Base-by-base conservation (phyloP, 2,329 filamentous ascomycete genomes). In the Trichoderma koningii region DNA sequence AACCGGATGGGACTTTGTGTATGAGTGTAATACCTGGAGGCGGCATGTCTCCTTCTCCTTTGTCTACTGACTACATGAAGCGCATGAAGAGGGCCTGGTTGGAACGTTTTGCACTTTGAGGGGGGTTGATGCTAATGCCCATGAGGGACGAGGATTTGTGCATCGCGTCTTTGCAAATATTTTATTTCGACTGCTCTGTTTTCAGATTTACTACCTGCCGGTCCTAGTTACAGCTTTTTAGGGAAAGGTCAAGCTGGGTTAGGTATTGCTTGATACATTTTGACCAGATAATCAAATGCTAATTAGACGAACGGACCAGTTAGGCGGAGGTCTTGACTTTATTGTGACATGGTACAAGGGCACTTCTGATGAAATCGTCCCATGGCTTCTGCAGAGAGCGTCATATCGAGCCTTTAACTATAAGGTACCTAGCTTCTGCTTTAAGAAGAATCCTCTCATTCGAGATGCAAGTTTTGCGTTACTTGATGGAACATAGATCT, bases 21-120 rank as follows among this genome's bases (percentile, higher is more conserved):
- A 57, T 48, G 65, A 21, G 56, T 66, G 52, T 63, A 63, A 63
- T 63, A 63, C 26, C 48, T 50, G 38, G 65, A 63, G 44, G 60
- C 21, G 41, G 51, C 63, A 47, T 53, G 60, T 47, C 52, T 51
- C 56, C 19, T 61, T 52, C 23, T 30, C n/a, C 21, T 53, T 52
- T 47, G 23, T 21, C 28, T 7, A 14, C 26, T 38, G 42, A 53
- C 50, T 56, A 50, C 50, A 55, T 61, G n/a, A 26, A 52, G 57
- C 65, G 65, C 45, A 66, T n/a, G 19, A 48, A 60, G 57, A 66
- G 28, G 50, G 42, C 21, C 30, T 19, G 26, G 52, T 34, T 15
- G 50, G 45, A 60, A 30, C 28, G 17, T 1, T 55, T 63, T 55
- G 19, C 41, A 30, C 47, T 19, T 48, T 21, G 52, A 7, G 10